A percentile compares a stretch with the other conserved stretches of the same genome.
These are phyloP conservation scores for Pseudophaeomoniella oleicola DNA, from an alignment of 2,329 filamentous ascomycete genomes.

Conservation along the genomic window DNA sequence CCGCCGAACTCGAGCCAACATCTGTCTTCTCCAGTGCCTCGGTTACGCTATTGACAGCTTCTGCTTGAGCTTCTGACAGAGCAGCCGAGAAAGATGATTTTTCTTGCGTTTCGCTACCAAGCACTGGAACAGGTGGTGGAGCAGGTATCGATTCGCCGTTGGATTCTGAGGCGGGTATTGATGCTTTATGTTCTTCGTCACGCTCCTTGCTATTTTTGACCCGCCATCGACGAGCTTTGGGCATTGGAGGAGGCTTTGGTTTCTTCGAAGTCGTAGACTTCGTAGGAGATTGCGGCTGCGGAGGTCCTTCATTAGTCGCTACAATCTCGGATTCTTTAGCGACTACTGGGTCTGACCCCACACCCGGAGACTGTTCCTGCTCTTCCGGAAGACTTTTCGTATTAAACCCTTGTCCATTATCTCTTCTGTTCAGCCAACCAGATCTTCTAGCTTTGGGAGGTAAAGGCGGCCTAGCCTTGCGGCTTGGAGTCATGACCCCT, in stretches of 20 bases:
- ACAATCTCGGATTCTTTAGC: slow-evolving; percentile 3
- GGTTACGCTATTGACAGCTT: slow-evolving; percentile 8
- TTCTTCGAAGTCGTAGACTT: too few species aligned
- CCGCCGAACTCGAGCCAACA: slow-evolving; percentile 10
- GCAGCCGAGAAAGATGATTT: slow-evolving; percentile 10
- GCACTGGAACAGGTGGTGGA: slow-evolving; percentile 6
- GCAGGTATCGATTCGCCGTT: slow-evolving; percentile 6
- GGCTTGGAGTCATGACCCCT: slow-evolving; percentile 63
- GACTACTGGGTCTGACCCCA: background rate
- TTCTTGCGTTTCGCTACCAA: slow-evolving; percentile 1
- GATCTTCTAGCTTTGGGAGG: slow-evolving; percentile 15
- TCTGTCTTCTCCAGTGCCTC: slow-evolving; percentile 11
- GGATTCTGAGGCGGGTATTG: slow-evolving; percentile 4
- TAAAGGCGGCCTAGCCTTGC: slow-evolving; percentile 10
- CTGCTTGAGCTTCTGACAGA: slow-evolving; percentile 9
- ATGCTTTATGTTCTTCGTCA: slow-evolving; percentile 10
- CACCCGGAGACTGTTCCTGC: background rate
- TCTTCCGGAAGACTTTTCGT: too few species aligned
- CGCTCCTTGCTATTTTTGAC: slow-evolving; percentile 20
- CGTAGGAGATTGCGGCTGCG: too few species aligned
- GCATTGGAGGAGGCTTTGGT: slow-evolving; percentile 15
- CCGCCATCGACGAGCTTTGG: slow-evolving; percentile 27
- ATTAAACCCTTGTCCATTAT: too few species aligned
- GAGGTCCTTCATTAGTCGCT: too few species aligned
- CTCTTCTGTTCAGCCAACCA: slow-evolving; percentile 8